Conservation (phyloP, 148 eudicot genomes). For the Rhododendron griersonianum region DNA sequence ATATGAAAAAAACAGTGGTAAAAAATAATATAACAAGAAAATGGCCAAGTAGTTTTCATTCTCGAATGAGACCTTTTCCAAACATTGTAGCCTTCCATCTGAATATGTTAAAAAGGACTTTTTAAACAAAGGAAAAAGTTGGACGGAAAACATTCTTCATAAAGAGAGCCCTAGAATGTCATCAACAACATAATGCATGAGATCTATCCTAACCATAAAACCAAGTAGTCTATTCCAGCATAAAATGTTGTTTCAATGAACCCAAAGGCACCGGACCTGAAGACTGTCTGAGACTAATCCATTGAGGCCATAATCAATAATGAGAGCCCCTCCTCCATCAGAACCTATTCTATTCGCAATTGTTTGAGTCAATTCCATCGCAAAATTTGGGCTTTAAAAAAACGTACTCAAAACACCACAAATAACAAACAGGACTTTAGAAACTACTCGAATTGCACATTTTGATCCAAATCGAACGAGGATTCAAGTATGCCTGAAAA, state of each 20-base stretch:
- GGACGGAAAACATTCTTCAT: not conserved
- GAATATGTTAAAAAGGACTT: not conserved
- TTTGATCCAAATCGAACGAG: too few relatives aligned
- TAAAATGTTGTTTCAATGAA: not conserved
- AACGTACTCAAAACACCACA: too few relatives aligned
- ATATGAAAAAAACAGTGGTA: not conserved
- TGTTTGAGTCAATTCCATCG: conserved; percentile 84
- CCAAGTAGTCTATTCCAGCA: not conserved
- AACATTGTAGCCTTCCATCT: not conserved
- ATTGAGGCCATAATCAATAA: conserved; percentile 86
- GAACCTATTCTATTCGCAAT: conserved; percentile 69
- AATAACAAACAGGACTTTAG: too few relatives aligned
- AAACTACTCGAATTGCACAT: too few relatives aligned
- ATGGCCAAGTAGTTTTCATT: not conserved
- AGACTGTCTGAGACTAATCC: conserved; percentile 85
- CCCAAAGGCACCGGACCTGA: conserved; percentile 45
- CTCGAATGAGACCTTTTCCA: not conserved
- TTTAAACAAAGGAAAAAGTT: not conserved
- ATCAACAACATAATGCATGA: not conserved
- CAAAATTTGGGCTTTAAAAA: not conserved
- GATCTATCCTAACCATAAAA: not conserved
- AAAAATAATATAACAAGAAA: not conserved
- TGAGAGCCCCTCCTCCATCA: conserved; percentile 97
- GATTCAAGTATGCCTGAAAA: too few relatives aligned
- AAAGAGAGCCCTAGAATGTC: not conserved